Conservation (phyloP, 495 filamentous ascomycete genomes). For the Peziza echinospora region DNA sequence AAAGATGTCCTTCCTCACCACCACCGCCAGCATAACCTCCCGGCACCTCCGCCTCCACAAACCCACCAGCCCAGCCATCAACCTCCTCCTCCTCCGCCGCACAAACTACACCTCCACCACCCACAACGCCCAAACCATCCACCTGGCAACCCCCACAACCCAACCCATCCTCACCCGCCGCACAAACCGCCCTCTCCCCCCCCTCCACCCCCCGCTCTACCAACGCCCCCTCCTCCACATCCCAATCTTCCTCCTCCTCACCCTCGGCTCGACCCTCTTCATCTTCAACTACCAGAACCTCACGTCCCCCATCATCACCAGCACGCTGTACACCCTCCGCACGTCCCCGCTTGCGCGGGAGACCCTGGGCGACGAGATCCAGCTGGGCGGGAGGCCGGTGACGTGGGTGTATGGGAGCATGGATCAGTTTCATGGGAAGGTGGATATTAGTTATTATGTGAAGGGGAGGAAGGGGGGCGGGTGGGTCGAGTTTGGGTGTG, state of each 20-base stretch:
- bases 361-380: constrained; percentile 74
- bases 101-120: too few species aligned
- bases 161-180: not conserved
- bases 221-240: not conserved
- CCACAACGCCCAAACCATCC: too few species aligned
- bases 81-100: not conserved
- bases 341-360: constrained; percentile 52
- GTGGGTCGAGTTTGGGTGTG: constrained; percentile 61
- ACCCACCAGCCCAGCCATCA: too few species aligned
- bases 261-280: constrained; percentile 37
- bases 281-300: constrained; percentile 92
- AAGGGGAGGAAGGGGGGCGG: constrained; percentile 55
- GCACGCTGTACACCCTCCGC: constrained; percentile 75
- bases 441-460: constrained; percentile 71
- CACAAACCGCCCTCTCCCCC: not conserved
- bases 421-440: constrained; percentile 81
- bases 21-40: too few species aligned
- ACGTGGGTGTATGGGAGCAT: constrained; percentile 87
- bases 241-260: constrained; percentile 36
- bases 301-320: constrained; percentile 57
- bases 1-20: too few species aligned
- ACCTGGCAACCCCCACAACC: too few species aligned
- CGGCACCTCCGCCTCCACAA: too few species aligned
- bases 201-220: not conserved
- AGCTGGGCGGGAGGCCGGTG: constrained; percentile 64